Percentiles rank a stretch among this genome's conserved stretches.
phyloP scores from a whole-genome alignment of 2,329 filamentous ascomycete species.

The Talaromyces sp. region DNA sequence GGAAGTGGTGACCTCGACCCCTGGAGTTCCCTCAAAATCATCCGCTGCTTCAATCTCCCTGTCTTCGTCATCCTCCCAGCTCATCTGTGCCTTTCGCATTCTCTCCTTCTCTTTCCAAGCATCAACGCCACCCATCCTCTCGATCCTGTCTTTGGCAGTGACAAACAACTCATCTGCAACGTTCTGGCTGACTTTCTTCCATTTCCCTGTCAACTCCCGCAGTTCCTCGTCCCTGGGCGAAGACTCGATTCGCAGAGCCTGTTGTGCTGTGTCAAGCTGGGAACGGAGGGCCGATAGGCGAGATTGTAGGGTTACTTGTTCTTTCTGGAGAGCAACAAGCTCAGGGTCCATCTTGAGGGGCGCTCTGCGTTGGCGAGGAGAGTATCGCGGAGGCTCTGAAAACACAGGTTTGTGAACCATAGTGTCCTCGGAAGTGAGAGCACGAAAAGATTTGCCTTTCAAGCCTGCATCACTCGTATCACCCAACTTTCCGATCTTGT shows the following conservation, averaged over 20 bases:
- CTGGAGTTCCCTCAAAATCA: background rate
- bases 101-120: constrained; percentile 51
- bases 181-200: constrained; percentile 55
- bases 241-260: constrained; percentile 49
- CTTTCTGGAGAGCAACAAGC: constrained; percentile 30
- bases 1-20: constrained; percentile 33
- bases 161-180: constrained; percentile 65
- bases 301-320: constrained; percentile 27
- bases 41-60: constrained; percentile 30
- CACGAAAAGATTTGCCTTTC: background rate
- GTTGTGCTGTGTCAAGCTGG: constrained; percentile 47
- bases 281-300: constrained; percentile 25
- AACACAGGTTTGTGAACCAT: background rate
- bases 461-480: background rate
- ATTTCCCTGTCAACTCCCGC: constrained; percentile 51
- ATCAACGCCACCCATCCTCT: constrained; percentile 58
- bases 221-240: constrained; percentile 50
- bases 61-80: constrained; percentile 30
- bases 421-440: background rate
- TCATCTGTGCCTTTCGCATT: constrained; percentile 36
- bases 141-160: constrained; percentile 54
- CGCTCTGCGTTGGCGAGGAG: background rate
- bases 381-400: background rate
- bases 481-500: background rate
- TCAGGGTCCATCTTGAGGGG: constrained; percentile 18